phyloP scores from a whole-genome alignment of 495 filamentous ascomycete genomes.

The Penicillium steckii region DNA sequence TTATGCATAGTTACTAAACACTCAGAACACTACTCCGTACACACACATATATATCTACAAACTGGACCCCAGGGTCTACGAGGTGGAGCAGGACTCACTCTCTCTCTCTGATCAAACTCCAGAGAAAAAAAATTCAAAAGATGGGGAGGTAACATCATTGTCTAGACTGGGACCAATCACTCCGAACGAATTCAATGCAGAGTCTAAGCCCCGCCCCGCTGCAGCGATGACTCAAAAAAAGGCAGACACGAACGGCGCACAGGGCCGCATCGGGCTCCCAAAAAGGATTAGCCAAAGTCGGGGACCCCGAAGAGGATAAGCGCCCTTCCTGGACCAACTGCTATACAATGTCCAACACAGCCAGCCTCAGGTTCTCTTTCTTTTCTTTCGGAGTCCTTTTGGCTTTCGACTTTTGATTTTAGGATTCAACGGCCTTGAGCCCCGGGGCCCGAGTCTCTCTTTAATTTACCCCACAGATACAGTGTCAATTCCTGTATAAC shows the following conservation, averaged over 20 bases:
- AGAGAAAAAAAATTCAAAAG: too few species aligned
- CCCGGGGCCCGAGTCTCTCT: conserved; percentile 7
- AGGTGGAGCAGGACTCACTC: too few species aligned
- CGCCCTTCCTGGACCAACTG: neutral
- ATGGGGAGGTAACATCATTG: neutral
- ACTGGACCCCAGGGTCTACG: too few species aligned
- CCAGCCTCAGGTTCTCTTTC: conserved; percentile 21
- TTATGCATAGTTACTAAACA: too few species aligned
- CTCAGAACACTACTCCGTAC: too few species aligned
- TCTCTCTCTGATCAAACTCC: too few species aligned
- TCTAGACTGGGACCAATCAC: too few species aligned
- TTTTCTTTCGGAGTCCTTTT: conserved; percentile 5
- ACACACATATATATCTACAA: too few species aligned
- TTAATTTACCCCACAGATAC: conserved; percentile 6
- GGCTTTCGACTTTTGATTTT: conserved; percentile 5
- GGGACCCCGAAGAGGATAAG: conserved; percentile 29
- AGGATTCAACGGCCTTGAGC: conserved; percentile 5
- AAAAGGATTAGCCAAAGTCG: conserved; percentile 33
- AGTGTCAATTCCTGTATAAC: neutral
- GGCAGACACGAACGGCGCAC: neutral
- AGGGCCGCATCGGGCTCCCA: conserved; percentile 32
- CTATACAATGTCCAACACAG: conserved; percentile 10
- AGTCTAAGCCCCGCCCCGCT: neutral
- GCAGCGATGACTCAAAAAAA: neutral
- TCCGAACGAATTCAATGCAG: neutral